Evolutionary conservation across 257 asterid genomes (phyloP).

Genomic region (Coffea eugenioides): DNA sequence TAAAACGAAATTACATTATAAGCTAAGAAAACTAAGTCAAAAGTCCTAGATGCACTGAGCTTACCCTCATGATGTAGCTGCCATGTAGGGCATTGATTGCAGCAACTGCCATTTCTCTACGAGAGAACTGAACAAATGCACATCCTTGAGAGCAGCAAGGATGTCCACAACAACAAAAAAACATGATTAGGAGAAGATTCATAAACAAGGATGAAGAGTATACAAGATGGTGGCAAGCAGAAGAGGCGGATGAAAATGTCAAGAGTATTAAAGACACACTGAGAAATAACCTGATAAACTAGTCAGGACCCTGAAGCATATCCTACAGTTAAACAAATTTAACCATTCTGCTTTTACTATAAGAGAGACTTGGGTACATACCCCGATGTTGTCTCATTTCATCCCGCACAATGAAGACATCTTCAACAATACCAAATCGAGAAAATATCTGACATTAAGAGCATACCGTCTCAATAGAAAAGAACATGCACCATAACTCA

Average conservation of each 20-base stretch:
- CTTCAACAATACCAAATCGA: constrained; percentile 76
- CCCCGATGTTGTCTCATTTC: constrained; percentile 79
- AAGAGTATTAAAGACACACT: not conserved
- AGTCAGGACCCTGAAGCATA: not conserved
- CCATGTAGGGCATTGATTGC: constrained; percentile 87
- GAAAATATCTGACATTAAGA: constrained; percentile 68
- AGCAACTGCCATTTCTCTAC: constrained; percentile 82
- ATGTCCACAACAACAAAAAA: constrained; percentile 27
- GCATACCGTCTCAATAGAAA: constrained; percentile 13
- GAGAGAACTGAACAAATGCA: constrained; percentile 68
- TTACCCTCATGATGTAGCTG: constrained; percentile 63
- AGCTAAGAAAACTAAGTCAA: not conserved
- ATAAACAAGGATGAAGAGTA: not conserved
- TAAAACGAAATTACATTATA: constrained; percentile 20
- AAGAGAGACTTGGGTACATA: constrained; percentile 24
- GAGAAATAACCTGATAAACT: not conserved
- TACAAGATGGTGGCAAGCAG: not conserved
- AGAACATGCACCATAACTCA: not conserved
- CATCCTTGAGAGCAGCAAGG: constrained; percentile 61
- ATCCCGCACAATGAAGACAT: constrained; percentile 60
- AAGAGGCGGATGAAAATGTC: not conserved
- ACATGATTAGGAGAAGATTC: constrained; percentile 4
- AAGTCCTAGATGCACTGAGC: constrained; percentile 12
- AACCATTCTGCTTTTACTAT: not conserved
- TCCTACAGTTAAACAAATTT: not conserved